Conservation (phyloP, 768 basidiomycete genomes). For the Leccinellum albellum region DNA sequence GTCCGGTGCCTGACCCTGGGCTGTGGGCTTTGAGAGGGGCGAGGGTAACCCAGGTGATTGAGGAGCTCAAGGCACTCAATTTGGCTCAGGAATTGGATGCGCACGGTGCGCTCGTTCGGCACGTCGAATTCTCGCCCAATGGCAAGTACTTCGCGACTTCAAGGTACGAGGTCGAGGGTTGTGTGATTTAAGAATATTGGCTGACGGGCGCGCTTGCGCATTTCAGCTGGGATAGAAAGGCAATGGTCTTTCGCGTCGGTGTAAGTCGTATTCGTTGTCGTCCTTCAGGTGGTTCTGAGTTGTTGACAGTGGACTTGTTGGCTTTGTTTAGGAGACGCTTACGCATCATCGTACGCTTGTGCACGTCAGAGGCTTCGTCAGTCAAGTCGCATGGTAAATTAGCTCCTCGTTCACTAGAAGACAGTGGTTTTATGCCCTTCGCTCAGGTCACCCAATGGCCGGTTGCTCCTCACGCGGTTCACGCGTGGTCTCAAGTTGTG, state of each 20-base stretch:
- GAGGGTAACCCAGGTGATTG: conserved; percentile 37
- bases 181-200: not conserved
- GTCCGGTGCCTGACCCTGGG: conserved; percentile 17
- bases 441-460: conserved; percentile 46
- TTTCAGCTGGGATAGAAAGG: conserved; percentile 47
- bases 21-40: conserved; percentile 32
- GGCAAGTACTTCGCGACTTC: conserved; percentile 53
- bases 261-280: conserved; percentile 22
- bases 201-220: not conserved
- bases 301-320: not conserved
- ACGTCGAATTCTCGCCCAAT: conserved; percentile 53
- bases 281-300: not conserved
- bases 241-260: conserved; percentile 44
- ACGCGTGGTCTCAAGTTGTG: conserved; percentile 48
- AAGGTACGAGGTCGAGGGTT: conserved; percentile 30
- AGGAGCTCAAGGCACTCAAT: conserved; percentile 38
- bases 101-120: conserved; percentile 49
- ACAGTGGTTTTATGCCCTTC: not conserved
- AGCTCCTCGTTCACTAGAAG: not conserved
- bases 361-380: conserved; percentile 49
- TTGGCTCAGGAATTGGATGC: conserved; percentile 37
- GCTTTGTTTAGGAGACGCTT: conserved; percentile 36
- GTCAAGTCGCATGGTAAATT: conserved; percentile 49
- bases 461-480: conserved; percentile 44
- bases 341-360: conserved; percentile 43